Evolutionary conservation across 441 rosid species (phyloP).

Genomic region (Populus hybrid): DNA sequence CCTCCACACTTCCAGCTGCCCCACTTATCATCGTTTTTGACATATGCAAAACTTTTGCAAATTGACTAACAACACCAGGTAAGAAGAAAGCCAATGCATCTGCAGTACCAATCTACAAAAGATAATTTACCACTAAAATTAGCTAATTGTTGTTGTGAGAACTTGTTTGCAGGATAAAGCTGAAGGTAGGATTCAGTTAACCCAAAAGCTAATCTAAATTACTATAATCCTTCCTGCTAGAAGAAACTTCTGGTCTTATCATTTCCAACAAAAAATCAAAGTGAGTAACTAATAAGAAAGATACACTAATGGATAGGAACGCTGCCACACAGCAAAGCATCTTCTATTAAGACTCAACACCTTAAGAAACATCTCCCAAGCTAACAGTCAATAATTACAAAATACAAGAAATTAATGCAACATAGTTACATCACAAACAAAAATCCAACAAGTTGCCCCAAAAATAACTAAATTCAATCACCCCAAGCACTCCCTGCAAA

Average conservation of each 20-base stretch:
- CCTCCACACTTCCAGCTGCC: slow-evolving; percentile 89
- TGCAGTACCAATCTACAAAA: slow-evolving; percentile 77
- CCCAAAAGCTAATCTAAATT: not conserved
- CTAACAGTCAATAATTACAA: not conserved
- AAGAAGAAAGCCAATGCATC: slow-evolving; percentile 93
- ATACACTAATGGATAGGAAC: not conserved
- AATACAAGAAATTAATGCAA: not conserved
- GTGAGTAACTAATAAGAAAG: not conserved
- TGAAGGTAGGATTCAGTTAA: not conserved
- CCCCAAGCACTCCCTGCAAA: not conserved
- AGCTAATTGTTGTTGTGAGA: slow-evolving; percentile 9
- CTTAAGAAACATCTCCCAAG: not conserved
- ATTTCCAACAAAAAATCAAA: not conserved
- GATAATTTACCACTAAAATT: slow-evolving; percentile 11
- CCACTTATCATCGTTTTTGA: slow-evolving; percentile 84
- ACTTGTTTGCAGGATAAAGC: slow-evolving; percentile 12
- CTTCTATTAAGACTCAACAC: not conserved
- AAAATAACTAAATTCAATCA: not conserved
- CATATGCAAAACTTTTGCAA: slow-evolving; percentile 75
- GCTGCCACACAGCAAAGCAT: not conserved
- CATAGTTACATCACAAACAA: slow-evolving; percentile 6
- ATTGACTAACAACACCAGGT: slow-evolving; percentile 95
- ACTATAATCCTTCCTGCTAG: not conserved
- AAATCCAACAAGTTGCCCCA: not conserved
- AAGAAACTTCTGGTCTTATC: not conserved